A percentile compares a stretch with the other conserved stretches of the same genome.
phyloP scores from a whole-genome alignment of 345 rosid species.

The Citrus glauca region DNA sequence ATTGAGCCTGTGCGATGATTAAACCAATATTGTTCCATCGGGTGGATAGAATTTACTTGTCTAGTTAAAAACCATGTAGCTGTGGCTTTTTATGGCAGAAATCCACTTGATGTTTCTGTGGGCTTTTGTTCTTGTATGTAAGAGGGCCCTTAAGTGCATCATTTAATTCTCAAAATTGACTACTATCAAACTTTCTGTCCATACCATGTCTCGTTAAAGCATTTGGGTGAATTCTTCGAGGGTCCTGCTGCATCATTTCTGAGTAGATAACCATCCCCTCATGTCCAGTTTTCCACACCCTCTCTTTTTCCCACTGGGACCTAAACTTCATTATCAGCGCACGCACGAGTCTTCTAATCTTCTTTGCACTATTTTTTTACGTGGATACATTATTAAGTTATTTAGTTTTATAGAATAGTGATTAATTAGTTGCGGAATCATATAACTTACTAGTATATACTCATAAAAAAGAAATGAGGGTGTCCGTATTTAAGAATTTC shows the following conservation, averaged over 20 bases:
- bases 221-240: not conserved
- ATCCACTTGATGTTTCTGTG: not conserved
- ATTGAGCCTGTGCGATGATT: not conserved
- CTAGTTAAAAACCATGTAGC: not conserved
- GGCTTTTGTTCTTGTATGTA: not conserved
- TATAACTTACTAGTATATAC: too few species aligned
- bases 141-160: conserved; percentile 15
- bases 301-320: not conserved
- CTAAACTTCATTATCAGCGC: conserved; percentile 5
- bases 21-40: not conserved
- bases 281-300: not conserved
- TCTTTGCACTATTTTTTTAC: too few species aligned
- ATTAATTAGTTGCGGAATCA: too few species aligned
- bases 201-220: conserved; percentile 1
- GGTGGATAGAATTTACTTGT: too few species aligned
- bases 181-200: not conserved
- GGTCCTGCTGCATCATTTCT: conserved; percentile 8
- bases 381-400: too few species aligned
- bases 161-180: conserved; percentile 17
- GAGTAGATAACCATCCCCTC: conserved; percentile 7
- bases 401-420: too few species aligned
- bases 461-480: too few species aligned
- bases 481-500: too few species aligned
- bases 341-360: too few species aligned
- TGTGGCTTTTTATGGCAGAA: not conserved